A percentile compares a stretch with the other conserved stretches of the same genome.
phyloP scores from a whole-genome alignment of 768 basidiomycete species.

The Leccinum ochraceum region DNA sequence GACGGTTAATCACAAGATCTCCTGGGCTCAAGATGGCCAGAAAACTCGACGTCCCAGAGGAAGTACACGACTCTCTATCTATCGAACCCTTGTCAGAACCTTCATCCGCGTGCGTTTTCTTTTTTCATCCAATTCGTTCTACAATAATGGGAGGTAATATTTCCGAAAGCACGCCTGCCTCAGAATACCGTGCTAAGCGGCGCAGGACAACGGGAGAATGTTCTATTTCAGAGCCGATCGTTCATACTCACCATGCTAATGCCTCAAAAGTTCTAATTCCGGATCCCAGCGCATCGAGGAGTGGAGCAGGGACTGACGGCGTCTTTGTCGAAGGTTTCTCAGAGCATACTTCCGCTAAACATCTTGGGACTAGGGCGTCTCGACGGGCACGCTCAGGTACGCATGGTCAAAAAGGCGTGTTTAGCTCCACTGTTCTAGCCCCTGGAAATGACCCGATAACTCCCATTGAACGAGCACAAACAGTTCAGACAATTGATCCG shows the following conservation, averaged over 20 bases:
- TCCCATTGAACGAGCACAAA: neutral
- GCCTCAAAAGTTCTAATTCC: neutral
- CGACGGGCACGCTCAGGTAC: neutral
- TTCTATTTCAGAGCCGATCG: neutral
- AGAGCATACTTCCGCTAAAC: neutral
- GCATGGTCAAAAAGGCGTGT: conserved; percentile 7
- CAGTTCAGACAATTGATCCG: conserved; percentile 1
- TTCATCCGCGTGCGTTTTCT: conserved; percentile 18
- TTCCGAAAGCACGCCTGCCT: neutral
- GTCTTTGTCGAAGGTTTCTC: neutral
- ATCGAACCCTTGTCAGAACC: neutral
- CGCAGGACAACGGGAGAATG: conserved; percentile 1
- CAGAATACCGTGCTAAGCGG: conserved; percentile 7
- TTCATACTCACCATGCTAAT: neutral
- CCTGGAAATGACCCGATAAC: neutral
- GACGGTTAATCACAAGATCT: conserved; percentile 5
- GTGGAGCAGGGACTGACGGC: conserved; percentile 5
- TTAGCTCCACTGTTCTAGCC: conserved; percentile 14
- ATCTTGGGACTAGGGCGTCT: neutral
- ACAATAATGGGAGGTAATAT: neutral
- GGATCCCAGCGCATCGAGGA: conserved; percentile 1
- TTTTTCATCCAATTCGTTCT: neutral
- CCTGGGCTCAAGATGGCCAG: neutral
- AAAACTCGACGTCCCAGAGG: neutral
- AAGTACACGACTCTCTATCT: neutral